These are phyloP conservation scores for Hyaloscypha bicolor DNA, from an alignment of 495 filamentous ascomycete genomes.

Conservation along the genomic window DNA sequence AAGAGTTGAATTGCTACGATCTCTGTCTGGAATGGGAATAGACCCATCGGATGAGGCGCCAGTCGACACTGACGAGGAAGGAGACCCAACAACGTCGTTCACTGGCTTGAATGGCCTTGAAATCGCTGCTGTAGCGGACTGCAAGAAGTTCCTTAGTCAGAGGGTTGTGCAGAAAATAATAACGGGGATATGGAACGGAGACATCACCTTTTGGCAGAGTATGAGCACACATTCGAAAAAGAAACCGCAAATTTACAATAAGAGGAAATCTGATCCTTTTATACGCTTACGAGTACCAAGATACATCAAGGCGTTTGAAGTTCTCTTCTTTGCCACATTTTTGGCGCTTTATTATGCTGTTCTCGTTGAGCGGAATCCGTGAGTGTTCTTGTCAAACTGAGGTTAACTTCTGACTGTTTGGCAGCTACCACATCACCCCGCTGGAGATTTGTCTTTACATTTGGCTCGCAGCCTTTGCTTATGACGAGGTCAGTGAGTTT, in stretches of 20 bases:
- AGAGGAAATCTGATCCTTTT: slow-evolving; percentile 74
- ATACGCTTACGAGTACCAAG: slow-evolving; percentile 86
- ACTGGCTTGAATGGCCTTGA: slow-evolving; percentile 84
- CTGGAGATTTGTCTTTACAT: slow-evolving; percentile 60
- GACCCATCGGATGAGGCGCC: slow-evolving; percentile 17
- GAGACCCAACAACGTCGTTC: slow-evolving; percentile 67
- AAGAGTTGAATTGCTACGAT: slow-evolving; percentile 26
- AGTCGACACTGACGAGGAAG: slow-evolving; percentile 43
- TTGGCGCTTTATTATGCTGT: slow-evolving; percentile 84
- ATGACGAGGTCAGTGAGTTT: slow-evolving; percentile 83
- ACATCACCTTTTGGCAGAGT: slow-evolving; percentile 90
- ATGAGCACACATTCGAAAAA: slow-evolving; percentile 77
- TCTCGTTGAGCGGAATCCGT: slow-evolving; percentile 60
- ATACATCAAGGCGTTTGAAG: slow-evolving; percentile 89
- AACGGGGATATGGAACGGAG: slow-evolving; percentile 86
- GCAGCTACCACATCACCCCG: slow-evolving; percentile 44
- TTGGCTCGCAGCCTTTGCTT: slow-evolving; percentile 83
- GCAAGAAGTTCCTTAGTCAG: slow-evolving; percentile 90
- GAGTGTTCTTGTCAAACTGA: background rate
- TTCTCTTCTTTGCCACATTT: slow-evolving; percentile 82
- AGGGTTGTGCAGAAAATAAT: slow-evolving; percentile 83
- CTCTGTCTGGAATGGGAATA: slow-evolving; percentile 27
- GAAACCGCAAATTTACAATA: slow-evolving; percentile 80
- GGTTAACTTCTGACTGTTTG: slow-evolving; percentile 12
- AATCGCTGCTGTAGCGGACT: slow-evolving; percentile 84